Percentiles rank a stretch among this genome's conserved stretches.
phyloP scores from a whole-genome alignment of 2,329 filamentous ascomycete species.

The Coniochaeta ligniaria region DNA sequence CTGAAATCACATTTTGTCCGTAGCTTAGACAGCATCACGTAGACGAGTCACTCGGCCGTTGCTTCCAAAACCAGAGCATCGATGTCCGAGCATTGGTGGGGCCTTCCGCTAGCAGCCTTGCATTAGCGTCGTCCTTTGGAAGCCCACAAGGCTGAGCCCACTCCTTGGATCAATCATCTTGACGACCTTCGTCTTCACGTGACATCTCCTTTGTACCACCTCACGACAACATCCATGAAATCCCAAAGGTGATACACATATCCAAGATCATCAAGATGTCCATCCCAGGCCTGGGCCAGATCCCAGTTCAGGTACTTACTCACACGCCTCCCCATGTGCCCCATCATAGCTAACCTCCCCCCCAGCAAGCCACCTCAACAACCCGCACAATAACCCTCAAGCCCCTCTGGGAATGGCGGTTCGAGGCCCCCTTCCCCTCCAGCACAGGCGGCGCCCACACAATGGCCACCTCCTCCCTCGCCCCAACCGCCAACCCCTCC shows the following conservation, averaged over 20 bases:
- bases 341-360: constrained; percentile 8
- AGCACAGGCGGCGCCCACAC: constrained; percentile 19
- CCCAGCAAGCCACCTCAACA: constrained; percentile 22
- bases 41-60: background rate
- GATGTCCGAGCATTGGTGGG: background rate
- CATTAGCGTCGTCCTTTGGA: background rate
- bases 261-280: constrained; percentile 45
- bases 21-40: background rate
- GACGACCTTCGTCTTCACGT: background rate
- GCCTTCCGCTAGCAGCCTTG: background rate
- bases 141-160: constrained; percentile 5
- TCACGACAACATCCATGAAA: background rate
- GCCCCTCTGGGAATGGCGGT: constrained; percentile 70
- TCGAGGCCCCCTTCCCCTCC: constrained; percentile 50
- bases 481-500: constrained; percentile 14
- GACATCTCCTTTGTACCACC: constrained; percentile 9
- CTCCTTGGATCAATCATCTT: background rate
- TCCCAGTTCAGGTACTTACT: constrained; percentile 47
- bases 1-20: no score
- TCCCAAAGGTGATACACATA: background rate
- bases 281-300: constrained; percentile 66
- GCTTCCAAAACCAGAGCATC: background rate
- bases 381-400: constrained; percentile 45
- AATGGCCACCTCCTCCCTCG: constrained; percentile 33
- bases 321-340: constrained; percentile 2